These are phyloP conservation scores for Agaricus blazei DNA, from an alignment of 768 basidiomycete genomes.

Conservation along the genomic window DNA sequence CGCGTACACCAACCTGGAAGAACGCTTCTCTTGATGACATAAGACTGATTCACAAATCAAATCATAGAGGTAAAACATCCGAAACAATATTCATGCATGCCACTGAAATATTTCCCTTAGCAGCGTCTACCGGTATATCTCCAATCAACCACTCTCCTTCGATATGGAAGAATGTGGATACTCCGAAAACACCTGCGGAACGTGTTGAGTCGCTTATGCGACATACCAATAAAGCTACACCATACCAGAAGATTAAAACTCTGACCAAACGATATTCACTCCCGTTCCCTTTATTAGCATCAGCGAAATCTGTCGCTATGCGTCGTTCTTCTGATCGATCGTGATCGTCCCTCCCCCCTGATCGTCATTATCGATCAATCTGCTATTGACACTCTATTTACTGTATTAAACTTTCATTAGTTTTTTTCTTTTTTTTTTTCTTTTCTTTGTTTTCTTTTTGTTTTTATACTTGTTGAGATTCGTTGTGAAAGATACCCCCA, in stretches of 20 bases:
- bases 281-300: slow-evolving; percentile 35
- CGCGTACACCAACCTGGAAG: slow-evolving; percentile 2
- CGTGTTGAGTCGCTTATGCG: slow-evolving; percentile 26
- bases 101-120: too few relatives aligned
- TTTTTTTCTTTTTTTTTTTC: too few relatives aligned
- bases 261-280: slow-evolving; percentile 48
- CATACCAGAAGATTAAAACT: slow-evolving; percentile 35
- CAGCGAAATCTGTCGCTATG: slow-evolving; percentile 5
- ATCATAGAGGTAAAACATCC: background rate
- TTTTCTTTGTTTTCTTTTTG: too few relatives aligned
- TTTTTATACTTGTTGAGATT: too few relatives aligned
- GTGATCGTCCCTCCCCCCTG: background rate
- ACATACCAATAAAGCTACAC: slow-evolving; percentile 20
- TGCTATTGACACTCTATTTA: too few relatives aligned
- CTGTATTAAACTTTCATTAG: too few relatives aligned
- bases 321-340: slow-evolving; percentile 5
- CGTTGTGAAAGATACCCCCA: too few relatives aligned
- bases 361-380: background rate
- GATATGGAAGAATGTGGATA: slow-evolving; percentile 45
- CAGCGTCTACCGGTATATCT: background rate
- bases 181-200: slow-evolving; percentile 27
- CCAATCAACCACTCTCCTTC: slow-evolving; percentile 32
- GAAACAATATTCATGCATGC: too few relatives aligned
- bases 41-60: background rate
- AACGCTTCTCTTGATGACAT: slow-evolving; percentile 9